Evolutionary conservation across 345 rosid species (phyloP).

Genomic region (Pugionium cornutum): DNA sequence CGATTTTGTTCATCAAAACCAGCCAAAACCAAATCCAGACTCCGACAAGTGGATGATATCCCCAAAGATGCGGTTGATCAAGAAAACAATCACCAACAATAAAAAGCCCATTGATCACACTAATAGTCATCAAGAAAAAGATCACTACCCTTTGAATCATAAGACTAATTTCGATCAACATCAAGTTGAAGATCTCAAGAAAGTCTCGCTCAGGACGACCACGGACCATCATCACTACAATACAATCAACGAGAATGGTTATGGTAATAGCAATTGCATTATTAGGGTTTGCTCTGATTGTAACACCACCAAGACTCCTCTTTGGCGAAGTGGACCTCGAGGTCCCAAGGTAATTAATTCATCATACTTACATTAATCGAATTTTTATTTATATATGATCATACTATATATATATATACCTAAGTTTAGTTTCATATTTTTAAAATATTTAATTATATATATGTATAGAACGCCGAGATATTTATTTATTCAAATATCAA

Average conservation of each 20-base stretch:
- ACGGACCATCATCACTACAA: slow-evolving; percentile 17
- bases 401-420: background rate
- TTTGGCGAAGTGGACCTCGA: slow-evolving; percentile 95
- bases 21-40: slow-evolving; percentile 33
- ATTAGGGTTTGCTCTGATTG: slow-evolving; percentile 74
- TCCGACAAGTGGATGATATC: slow-evolving; percentile 79
- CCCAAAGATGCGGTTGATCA: slow-evolving; percentile 84
- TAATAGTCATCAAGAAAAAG: slow-evolving; percentile 3
- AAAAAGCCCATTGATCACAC: slow-evolving; percentile 23
- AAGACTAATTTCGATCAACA: slow-evolving; percentile 25
- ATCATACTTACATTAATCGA: background rate
- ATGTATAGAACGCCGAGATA: background rate
- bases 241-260: slow-evolving; percentile 32
- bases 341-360: slow-evolving; percentile 80
- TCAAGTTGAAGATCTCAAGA: slow-evolving; percentile 33
- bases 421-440: background rate
- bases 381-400: background rate
- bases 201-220: slow-evolving; percentile 27
- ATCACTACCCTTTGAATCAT: slow-evolving; percentile 25
- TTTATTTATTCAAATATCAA: background rate
- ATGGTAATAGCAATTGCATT: slow-evolving; percentile 40
- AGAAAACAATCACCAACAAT: slow-evolving; percentile 61
- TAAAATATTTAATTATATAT: background rate
- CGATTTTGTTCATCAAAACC: slow-evolving; percentile 46
- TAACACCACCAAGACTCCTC: slow-evolving; percentile 94